These are phyloP conservation scores for Dichomitus squalens DNA, from an alignment of 1,284 basidiomycete species.

Conservation along the genomic window DNA sequence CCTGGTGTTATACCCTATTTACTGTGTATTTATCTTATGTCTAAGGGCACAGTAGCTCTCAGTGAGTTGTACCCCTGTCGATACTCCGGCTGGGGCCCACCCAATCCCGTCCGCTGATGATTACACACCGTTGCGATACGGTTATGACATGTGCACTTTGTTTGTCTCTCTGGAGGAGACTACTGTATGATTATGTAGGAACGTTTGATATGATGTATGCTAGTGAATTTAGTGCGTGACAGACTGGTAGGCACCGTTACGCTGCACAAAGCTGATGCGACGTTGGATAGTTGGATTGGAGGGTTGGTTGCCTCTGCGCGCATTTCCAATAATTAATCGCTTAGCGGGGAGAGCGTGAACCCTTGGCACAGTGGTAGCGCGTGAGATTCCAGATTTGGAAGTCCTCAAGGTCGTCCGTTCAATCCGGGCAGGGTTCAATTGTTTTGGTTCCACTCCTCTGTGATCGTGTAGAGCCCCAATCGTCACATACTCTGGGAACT, in stretches of 20 bases:
- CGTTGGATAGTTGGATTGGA: too few species aligned
- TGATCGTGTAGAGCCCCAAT: too few species aligned
- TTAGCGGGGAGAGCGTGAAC: too few species aligned
- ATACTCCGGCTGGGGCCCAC: background rate
- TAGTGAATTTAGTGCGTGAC: too few species aligned
- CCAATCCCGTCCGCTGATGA: background rate
- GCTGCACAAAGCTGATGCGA: too few species aligned
- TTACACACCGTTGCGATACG: too few species aligned
- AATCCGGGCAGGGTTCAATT: conserved; percentile 32
- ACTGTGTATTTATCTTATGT: background rate
- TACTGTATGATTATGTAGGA: background rate
- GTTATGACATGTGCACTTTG: background rate
- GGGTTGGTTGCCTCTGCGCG: too few species aligned
- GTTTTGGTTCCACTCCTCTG: background rate
- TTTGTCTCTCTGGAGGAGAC: background rate
- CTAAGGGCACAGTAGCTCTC: background rate
- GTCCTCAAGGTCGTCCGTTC: conserved; percentile 34
- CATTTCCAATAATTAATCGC: too few species aligned
- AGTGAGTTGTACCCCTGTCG: background rate
- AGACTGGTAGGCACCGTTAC: too few species aligned
- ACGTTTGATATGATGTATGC: background rate
- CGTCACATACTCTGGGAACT: too few species aligned
- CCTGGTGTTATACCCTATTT: background rate
- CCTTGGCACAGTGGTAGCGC: conserved; percentile 20
- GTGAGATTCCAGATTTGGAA: conserved; percentile 19